A percentile compares a stretch with the other conserved stretches of the same genome.
These are phyloP conservation scores for Hypoxylon perforatum DNA, from an alignment of 495 filamentous ascomycete genomes.

Conservation along the genomic window DNA sequence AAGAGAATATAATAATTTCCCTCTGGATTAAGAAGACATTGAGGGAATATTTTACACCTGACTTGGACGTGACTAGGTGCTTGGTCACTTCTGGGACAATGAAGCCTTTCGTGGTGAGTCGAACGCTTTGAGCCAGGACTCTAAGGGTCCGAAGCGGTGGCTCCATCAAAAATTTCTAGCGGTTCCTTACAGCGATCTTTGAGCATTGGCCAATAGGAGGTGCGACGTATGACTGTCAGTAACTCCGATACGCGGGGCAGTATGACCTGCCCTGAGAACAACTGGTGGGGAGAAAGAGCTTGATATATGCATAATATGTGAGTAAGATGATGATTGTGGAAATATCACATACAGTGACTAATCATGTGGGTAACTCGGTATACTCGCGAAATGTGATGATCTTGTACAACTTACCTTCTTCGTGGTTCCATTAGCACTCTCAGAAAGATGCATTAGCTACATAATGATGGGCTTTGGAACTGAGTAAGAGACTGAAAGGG, in stretches of 20 bases:
- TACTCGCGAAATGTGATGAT: too few relatives aligned
- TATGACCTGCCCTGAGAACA: neutral
- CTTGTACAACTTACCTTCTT: too few relatives aligned
- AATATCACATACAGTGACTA: too few relatives aligned
- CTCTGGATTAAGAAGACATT: conserved; percentile 10
- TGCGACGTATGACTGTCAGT: neutral
- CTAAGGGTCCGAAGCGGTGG: conserved; percentile 32
- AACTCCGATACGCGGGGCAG: conserved; percentile 39
- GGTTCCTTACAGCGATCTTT: conserved; percentile 28
- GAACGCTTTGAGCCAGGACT: conserved; percentile 30
- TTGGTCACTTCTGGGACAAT: conserved; percentile 25
- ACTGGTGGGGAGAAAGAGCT: conserved; percentile 21
- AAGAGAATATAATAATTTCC: neutral
- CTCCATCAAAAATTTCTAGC: conserved; percentile 18
- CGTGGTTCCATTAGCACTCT: too few relatives aligned
- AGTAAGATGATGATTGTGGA: neutral
- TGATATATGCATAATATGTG: conserved; percentile 18
- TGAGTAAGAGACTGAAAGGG: too few relatives aligned
- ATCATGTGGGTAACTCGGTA: too few relatives aligned
- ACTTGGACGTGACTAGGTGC: conserved; percentile 1
- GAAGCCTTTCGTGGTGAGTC: conserved; percentile 34
- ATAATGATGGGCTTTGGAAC: too few relatives aligned
- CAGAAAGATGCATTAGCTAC: too few relatives aligned
- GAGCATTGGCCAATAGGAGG: conserved; percentile 33
- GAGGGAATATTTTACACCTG: conserved; percentile 20